phyloP scores from a whole-genome alignment of 345 rosid genomes.

The Hypericum androsaemum region DNA sequence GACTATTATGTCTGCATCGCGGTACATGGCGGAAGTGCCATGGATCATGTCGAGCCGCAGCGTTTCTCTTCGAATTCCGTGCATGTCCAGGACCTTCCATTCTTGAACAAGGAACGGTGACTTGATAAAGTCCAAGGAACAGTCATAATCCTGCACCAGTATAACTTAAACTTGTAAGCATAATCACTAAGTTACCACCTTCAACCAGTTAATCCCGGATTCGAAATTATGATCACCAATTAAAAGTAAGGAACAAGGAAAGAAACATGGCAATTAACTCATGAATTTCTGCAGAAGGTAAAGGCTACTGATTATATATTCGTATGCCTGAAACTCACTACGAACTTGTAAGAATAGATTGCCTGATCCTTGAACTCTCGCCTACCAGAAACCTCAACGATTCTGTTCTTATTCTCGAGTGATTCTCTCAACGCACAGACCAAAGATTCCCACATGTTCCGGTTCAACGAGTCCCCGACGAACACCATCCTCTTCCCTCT shows the following conservation, averaged over 20 bases:
- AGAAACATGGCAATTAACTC: background rate
- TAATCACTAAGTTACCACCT: too few species aligned
- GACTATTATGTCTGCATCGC: slow-evolving; percentile 46
- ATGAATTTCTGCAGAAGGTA: background rate
- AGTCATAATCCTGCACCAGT: slow-evolving; percentile 28
- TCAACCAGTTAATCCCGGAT: too few species aligned
- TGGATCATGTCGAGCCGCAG: slow-evolving; percentile 49
- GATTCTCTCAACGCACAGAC: slow-evolving; percentile 56
- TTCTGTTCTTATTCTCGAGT: slow-evolving; percentile 34
- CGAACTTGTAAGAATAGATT: slow-evolving; percentile 45
- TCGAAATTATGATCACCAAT: too few species aligned
- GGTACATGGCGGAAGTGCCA: slow-evolving; percentile 21
- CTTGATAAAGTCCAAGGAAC: slow-evolving; percentile 47
- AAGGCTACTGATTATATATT: background rate
- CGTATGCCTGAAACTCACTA: slow-evolving; percentile 15
- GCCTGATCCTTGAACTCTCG: slow-evolving; percentile 35
- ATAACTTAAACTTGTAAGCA: background rate
- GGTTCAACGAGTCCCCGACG: slow-evolving; percentile 58
- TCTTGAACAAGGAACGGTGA: slow-evolving; percentile 60
- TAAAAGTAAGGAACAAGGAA: too few species aligned
- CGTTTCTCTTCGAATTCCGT: slow-evolving; percentile 30
- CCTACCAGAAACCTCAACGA: slow-evolving; percentile 33
- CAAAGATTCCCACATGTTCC: slow-evolving; percentile 75
- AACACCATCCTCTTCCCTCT: slow-evolving; percentile 55
- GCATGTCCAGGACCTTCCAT: slow-evolving; percentile 23